Evolutionary conservation across 2,329 filamentous ascomycete species (phyloP).

Genomic region (Fusarium annulatum): DNA sequence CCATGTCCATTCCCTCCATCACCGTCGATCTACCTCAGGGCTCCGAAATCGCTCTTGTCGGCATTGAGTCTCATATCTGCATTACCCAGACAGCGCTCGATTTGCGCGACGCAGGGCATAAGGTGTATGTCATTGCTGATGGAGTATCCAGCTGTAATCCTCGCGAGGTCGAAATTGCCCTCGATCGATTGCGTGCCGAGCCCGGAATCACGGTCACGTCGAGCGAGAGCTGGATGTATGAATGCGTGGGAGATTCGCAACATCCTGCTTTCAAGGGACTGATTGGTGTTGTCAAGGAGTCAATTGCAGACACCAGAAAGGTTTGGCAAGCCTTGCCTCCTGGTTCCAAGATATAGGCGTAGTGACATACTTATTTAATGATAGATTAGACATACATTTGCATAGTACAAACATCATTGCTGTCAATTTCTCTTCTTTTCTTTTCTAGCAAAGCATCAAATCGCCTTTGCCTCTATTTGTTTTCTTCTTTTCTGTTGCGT

Average conservation of each 20-base stretch:
- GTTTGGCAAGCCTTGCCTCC: conserved; percentile 71
- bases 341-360: conserved; percentile 65
- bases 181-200: conserved; percentile 78
- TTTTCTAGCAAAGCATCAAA: not conserved
- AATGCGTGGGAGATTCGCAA: conserved; percentile 85
- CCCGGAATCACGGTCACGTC: conserved; percentile 81
- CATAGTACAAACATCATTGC: not conserved
- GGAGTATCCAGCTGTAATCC: conserved; percentile 88
- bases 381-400: conserved; percentile 5
- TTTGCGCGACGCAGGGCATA: conserved; percentile 77
- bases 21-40: conserved; percentile 50
- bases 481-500: not conserved
- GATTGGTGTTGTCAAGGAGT: conserved; percentile 82
- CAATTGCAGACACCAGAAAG: conserved; percentile 74
- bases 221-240: conserved; percentile 91
- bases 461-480: conserved; percentile 5
- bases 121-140: conserved; percentile 88
- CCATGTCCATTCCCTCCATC: conserved; percentile 83
- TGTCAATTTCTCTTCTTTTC: conserved; percentile 11
- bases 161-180: conserved; percentile 82
- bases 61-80: conserved; percentile 95
- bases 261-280: conserved; percentile 79
- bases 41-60: conserved; percentile 79
- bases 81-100: conserved; percentile 93
- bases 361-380: not conserved